Evolutionary conservation across 2,329 filamentous ascomycete genomes (phyloP), one percentile per base, ranked within the genome.

Genomic region (Incumbomyces delicatus): DNA sequence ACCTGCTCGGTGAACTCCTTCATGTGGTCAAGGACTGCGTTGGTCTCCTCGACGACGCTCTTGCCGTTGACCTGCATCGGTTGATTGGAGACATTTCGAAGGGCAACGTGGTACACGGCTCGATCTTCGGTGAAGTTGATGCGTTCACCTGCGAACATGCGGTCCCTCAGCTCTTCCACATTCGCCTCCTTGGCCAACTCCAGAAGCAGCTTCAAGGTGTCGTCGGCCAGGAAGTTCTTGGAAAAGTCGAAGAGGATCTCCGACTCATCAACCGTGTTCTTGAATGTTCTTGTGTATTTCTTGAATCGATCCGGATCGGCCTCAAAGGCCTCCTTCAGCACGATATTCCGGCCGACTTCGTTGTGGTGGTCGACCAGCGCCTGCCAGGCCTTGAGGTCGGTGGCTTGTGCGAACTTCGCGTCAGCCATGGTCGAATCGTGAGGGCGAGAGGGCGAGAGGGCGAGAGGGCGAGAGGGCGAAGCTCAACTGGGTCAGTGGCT

Each of bases 71-170:
- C 92, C 69, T 87, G 65, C 78, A 83, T 81, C 40, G 74, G 80
- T 77, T 86, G 80, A 65, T 86, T 88, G 65, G 80, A 77, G 54
- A 88, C 82, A 66, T 98, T 98, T 66, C 92, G 85, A 62, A 98
- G 78, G 41, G 92, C 92, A 58, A 87, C 79, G 72, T 98, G 92
- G 74, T 94, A 94, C 56, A 98, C 92, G 56, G 92, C 92, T 55
- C 92, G 83, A 64, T 90, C 76, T 76, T 98, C 92, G 50, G 92
- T 98, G 73, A 95, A 95, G 79, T 98, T 98, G 76, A 98, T 96
- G 78, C 94, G 90, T 64, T 96, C 87, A 59, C 92, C 92, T 49
- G 81, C 82, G 71, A 98, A 98, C 89, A 98, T 95, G 63, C 83
- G 82, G 79, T 98, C 90, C 55, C 92, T 85, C 65, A 95, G 86